Conservation (phyloP, 768 basidiomycete genomes). For the Auriscalpium microsporum region DNA sequence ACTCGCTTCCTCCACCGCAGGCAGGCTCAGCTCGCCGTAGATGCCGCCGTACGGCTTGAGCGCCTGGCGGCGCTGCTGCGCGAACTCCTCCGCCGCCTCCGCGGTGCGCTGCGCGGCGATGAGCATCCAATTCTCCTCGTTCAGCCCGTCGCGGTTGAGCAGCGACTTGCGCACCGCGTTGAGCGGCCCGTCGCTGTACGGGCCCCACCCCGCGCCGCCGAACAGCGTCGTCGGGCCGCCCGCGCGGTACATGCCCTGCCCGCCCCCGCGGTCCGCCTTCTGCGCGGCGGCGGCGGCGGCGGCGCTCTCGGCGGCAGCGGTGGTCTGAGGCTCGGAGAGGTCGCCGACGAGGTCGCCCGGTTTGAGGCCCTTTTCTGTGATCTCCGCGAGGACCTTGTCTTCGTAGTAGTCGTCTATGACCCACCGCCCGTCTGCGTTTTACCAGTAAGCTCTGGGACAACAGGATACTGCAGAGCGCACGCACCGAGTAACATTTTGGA, state of each 20-base stretch:
- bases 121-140: slow-evolving; percentile 89
- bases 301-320: slow-evolving; percentile 34
- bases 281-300: slow-evolving; percentile 28
- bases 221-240: slow-evolving; percentile 93
- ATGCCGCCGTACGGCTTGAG: slow-evolving; percentile 45
- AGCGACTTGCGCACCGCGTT: slow-evolving; percentile 78
- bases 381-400: slow-evolving; percentile 67
- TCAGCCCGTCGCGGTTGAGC: slow-evolving; percentile 71
- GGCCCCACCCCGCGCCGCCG: slow-evolving; percentile 74
- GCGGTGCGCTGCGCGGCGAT: slow-evolving; percentile 60
- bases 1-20: slow-evolving; percentile 20
- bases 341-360: slow-evolving; percentile 80
- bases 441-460: neutral
- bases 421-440: slow-evolving; percentile 72
- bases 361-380: slow-evolving; percentile 72
- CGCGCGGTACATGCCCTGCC: slow-evolving; percentile 75
- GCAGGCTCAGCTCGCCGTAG: slow-evolving; percentile 21
- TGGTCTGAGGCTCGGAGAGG: slow-evolving; percentile 52
- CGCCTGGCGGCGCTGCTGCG: slow-evolving; percentile 45
- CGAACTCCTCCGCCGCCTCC: slow-evolving; percentile 59
- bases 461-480: slow-evolving; percentile 17
- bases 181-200: slow-evolving; percentile 81
- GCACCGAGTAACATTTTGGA: slow-evolving; percentile 81
- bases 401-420: slow-evolving; percentile 96
- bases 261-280: slow-evolving; percentile 42